A percentile compares a stretch with the other conserved stretches of the same genome.
phyloP scores from a whole-genome alignment of 2,329 filamentous ascomycete species.

The Neonectria hederae region DNA sequence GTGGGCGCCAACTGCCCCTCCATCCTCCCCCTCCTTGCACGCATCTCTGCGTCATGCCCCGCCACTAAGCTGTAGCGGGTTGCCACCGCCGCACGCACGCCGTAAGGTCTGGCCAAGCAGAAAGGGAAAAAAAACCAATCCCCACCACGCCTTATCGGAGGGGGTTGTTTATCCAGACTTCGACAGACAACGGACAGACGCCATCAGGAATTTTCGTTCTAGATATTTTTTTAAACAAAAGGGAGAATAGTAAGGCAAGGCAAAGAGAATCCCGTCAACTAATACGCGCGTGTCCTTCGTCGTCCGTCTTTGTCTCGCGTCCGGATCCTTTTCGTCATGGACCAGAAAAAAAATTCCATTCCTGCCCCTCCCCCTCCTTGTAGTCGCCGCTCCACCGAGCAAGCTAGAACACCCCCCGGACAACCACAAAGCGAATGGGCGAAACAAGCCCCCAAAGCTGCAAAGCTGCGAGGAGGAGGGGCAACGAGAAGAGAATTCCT shows the following conservation, averaged over 20 bases:
- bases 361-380: constrained; percentile 28
- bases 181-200: too few species aligned
- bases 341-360: background rate
- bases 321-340: constrained; percentile 17
- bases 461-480: constrained; percentile 30
- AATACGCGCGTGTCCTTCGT: constrained; percentile 6
- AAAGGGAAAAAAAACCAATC: constrained; percentile 4
- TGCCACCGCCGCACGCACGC: constrained; percentile 39
- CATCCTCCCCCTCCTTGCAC: constrained; percentile 26
- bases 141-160: constrained; percentile 20
- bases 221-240: background rate
- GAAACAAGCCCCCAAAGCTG: constrained; percentile 1
- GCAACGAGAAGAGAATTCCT: constrained; percentile 29
- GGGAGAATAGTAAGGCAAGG: background rate
- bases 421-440: constrained; percentile 13
- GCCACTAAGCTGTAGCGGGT: constrained; percentile 35
- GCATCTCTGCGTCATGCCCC: constrained; percentile 46
- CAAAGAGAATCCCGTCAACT: background rate
- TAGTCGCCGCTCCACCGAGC: constrained; percentile 24
- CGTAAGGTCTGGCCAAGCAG: constrained; percentile 34
- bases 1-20: constrained; percentile 37
- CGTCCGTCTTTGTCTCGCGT: background rate
- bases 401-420: constrained; percentile 35
- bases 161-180: constrained; percentile 9
- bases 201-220: background rate